Base-by-base conservation (phyloP, 768 basidiomycete genomes). In the Lentinus brumalis region DNA sequence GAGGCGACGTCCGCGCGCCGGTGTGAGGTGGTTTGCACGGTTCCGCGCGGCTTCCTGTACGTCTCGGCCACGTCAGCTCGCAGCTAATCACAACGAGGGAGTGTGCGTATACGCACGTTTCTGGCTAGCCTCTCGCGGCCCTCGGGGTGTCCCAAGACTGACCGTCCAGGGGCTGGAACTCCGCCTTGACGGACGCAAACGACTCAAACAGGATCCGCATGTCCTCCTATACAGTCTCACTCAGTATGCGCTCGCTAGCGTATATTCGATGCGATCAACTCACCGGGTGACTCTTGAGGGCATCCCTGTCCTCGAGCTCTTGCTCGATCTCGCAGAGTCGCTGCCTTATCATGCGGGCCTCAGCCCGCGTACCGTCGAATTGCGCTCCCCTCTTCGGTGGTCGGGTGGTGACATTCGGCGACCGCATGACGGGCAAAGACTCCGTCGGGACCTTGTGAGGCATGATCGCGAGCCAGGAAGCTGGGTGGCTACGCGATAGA, bases 151-250 rank as follows among this genome's bases (percentile, higher is more conserved):
- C 32, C 60, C 60, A 61, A 1, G 60, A 57, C 14, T 57, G 44
- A 1, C 60, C 60, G 29, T 61, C 60, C 14, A 61, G 56, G 50
- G 56, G 55, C 15, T 31, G 10, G 26, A 56, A 50, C 41, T 61
- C 60, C 14, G 31, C 21, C 26, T 57, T 57, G 31, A 61, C 60
- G 6, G 60, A 56, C 5, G 29, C 29, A 14, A 61, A 51, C 32
- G 60, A 46, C 44, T 21, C 35, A 12, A 21, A 11, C 8, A 61
- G 55, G 0, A 30, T 46, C 29, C n/a, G 16, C 41, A 50, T 16
- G 16, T 55, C 53, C 29, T 56, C 53, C 60, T 59, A 15, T 30
- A 7, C n/a, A 49, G 29, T 10, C 0, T 15, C 6, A 44, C 1
- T 16, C 21, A 26, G 21, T 26, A 44, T 44, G 42, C 1, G 14